phyloP scores from a whole-genome alignment of 352 stramenopile genomes.

The Phytophthora cryptogea region DNA sequence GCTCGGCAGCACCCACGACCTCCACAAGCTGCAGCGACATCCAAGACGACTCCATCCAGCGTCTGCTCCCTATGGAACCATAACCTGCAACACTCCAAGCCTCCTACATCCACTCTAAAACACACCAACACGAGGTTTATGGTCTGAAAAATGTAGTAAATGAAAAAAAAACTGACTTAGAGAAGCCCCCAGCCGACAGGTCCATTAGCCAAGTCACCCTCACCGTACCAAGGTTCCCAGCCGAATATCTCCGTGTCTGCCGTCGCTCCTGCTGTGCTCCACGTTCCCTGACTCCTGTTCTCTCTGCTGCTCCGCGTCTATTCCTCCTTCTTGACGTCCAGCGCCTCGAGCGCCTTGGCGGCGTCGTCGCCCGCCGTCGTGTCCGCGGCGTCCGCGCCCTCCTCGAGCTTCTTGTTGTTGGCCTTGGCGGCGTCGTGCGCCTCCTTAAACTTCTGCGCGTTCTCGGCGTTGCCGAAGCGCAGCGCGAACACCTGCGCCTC shows the following conservation, averaged over 20 bases:
- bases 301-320: slow-evolving; percentile 21
- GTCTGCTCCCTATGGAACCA: slow-evolving; percentile 14
- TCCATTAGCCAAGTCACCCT: no score
- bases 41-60: slow-evolving; percentile 26
- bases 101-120: slow-evolving; percentile 5
- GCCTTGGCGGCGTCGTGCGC: slow-evolving; percentile 93
- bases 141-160: slow-evolving; percentile 39
- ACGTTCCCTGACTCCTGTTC: no score
- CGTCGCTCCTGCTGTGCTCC: no score
- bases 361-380: slow-evolving; percentile 92
- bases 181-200: no score
- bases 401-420: slow-evolving; percentile 94
- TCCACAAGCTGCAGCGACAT: slow-evolving; percentile 35
- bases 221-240: no score
- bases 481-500: slow-evolving; percentile 91
- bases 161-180: slow-evolving; percentile 21
- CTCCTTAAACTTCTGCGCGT: slow-evolving; percentile 97
- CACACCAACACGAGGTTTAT: slow-evolving; percentile 24
- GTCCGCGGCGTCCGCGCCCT: slow-evolving; percentile 91
- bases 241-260: no score
- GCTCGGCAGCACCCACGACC: slow-evolving; percentile 45
- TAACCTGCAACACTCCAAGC: not conserved
- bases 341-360: slow-evolving; percentile 88
- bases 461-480: slow-evolving; percentile 96
- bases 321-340: slow-evolving; percentile 93